Base-by-base conservation (phyloP, 345 rosid species). In the Leavenworthia alabamica region DNA sequence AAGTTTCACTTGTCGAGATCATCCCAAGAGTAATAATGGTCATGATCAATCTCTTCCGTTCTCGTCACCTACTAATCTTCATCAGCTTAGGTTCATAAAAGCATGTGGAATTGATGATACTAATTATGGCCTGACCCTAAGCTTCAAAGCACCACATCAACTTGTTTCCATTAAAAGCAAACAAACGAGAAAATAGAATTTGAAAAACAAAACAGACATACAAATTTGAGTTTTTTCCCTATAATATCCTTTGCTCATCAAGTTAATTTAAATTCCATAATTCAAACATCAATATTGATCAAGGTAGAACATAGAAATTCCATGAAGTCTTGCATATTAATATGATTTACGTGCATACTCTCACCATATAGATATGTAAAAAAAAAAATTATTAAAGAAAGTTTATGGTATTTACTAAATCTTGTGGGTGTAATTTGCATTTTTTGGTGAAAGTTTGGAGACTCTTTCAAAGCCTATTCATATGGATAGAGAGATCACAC, bases 241-340 rank as follows among this genome's bases (percentile, higher is more conserved):
- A 15, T 82, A 71, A 63, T 63, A 64, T 62, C 67, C 78, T 71
- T 75, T 77, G 47, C n/a, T n/a, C n/a, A n/a, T n/a, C n/a, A n/a
- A n/a, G n/a, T n/a, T n/a, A n/a, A n/a, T n/a, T n/a, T n/a, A n/a
- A n/a, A n/a, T n/a, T n/a, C n/a, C n/a, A n/a, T n/a, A n/a, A n/a
- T n/a, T n/a, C n/a, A n/a, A n/a, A n/a, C n/a, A n/a, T n/a, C n/a
- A n/a, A n/a, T n/a, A n/a, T n/a, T n/a, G n/a, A n/a, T n/a, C n/a
- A n/a, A n/a, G n/a, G n/a, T n/a, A n/a, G n/a, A n/a, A n/a, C n/a
- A n/a, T n/a, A n/a, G n/a, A n/a, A n/a, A n/a, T n/a, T n/a, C n/a
- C n/a, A n/a, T n/a, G n/a, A n/a, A n/a, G n/a, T n/a, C n/a, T n/a
- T n/a, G n/a, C n/a, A n/a, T n/a, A n/a, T n/a, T n/a, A n/a, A n/a